These are phyloP conservation scores for Trichophyton rubrum DNA, from an alignment of 2,329 filamentous ascomycete genomes.

Conservation along the genomic window DNA sequence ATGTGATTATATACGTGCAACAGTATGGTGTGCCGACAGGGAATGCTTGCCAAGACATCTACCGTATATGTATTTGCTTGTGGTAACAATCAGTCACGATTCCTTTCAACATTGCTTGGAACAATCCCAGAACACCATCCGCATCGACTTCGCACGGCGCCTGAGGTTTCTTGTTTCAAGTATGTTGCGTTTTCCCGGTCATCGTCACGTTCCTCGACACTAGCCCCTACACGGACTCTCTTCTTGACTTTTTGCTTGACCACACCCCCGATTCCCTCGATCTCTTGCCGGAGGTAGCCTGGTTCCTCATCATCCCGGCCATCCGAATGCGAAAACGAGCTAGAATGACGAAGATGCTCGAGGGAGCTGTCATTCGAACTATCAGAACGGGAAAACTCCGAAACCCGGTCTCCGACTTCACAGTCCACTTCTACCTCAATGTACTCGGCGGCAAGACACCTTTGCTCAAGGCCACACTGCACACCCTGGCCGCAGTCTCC, in stretches of 20 bases:
- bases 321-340: slow-evolving; percentile 13
- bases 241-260: slow-evolving; percentile 82
- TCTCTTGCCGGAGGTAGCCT: slow-evolving; percentile 75
- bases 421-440: slow-evolving; percentile 78
- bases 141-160: slow-evolving; percentile 68
- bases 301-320: slow-evolving; percentile 35
- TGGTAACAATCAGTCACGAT: neutral
- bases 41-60: neutral
- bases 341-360: slow-evolving; percentile 11
- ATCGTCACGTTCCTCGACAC: slow-evolving; percentile 75
- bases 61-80: neutral
- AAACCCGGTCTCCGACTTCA: slow-evolving; percentile 60
- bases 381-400: slow-evolving; percentile 26
- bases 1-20: neutral
- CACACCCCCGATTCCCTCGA: slow-evolving; percentile 78
- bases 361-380: slow-evolving; percentile 16
- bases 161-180: slow-evolving; percentile 57
- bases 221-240: slow-evolving; percentile 67
- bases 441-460: slow-evolving; percentile 63
- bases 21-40: neutral
- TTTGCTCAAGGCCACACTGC: slow-evolving; percentile 65
- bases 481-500: slow-evolving; percentile 82
- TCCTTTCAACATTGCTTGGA: slow-evolving; percentile 41
- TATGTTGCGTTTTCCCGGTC: slow-evolving; percentile 55
- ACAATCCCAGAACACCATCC: slow-evolving; percentile 79